phyloP scores from a whole-genome alignment of 1,139 yeast genomes.

The Lodderomyces metapsilosis region DNA sequence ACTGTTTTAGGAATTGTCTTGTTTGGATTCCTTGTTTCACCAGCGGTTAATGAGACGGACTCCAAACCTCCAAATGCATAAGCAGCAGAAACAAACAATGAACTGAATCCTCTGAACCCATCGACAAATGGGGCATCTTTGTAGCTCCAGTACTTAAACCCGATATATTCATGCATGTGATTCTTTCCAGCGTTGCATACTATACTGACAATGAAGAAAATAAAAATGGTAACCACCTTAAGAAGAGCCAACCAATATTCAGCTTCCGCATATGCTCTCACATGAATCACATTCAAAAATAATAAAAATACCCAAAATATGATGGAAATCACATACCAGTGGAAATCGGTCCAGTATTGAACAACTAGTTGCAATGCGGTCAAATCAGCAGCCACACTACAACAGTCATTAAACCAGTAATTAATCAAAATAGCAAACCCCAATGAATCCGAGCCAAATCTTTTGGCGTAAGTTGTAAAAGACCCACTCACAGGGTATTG shows the following conservation, averaged over 20 bases:
- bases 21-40: constrained; percentile 60
- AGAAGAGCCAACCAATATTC: constrained; percentile 41
- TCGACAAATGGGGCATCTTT: constrained; percentile 44
- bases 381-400: constrained; percentile 60
- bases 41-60: constrained; percentile 63
- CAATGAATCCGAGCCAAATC: constrained; percentile 61
- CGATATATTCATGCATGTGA: constrained; percentile 33
- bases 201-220: constrained; percentile 40
- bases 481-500: constrained; percentile 63
- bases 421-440: constrained; percentile 63
- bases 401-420: constrained; percentile 67
- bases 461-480: constrained; percentile 56
- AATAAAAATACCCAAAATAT: constrained; percentile 59
- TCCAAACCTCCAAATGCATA: constrained; percentile 73
- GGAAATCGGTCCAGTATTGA: constrained; percentile 62
- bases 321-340: constrained; percentile 55
- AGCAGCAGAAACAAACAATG: constrained; percentile 51
- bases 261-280: constrained; percentile 45
- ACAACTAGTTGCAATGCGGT: constrained; percentile 59
- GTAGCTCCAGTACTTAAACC: constrained; percentile 37
- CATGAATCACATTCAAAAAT: constrained; percentile 52
- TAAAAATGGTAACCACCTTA: constrained; percentile 38
- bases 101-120: constrained; percentile 41
- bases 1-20: constrained; percentile 58
- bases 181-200: constrained; percentile 38